Evolutionary conservation across 1,139 yeast species (phyloP).

Genomic region (Scheffersomyces cryptocercus): DNA sequence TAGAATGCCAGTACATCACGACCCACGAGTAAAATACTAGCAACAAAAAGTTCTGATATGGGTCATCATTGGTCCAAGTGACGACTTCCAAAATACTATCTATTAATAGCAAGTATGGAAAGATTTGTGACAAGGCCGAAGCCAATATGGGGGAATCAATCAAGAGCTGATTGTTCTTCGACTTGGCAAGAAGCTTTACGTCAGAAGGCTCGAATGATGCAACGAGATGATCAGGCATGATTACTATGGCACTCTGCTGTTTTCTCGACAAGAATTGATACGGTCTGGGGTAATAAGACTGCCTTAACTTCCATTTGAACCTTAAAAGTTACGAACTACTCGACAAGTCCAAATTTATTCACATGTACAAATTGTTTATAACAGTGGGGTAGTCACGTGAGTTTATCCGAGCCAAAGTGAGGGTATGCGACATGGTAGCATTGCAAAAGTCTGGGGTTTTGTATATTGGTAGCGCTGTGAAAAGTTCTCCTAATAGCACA

Average conservation of each 20-base stretch:
- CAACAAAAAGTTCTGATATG: constrained; percentile 47
- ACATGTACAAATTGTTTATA: no score
- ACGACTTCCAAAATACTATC: constrained; percentile 47
- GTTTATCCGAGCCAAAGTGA: no score
- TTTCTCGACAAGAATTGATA: no score
- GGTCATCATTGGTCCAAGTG: constrained; percentile 60
- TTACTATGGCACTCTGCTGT: neutral
- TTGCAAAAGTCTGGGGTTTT: no score
- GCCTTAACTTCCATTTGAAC: no score
- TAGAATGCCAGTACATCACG: constrained; percentile 47
- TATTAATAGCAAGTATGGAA: constrained; percentile 48
- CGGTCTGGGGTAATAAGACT: no score
- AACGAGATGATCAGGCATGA: constrained; percentile 14
- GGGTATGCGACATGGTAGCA: no score
- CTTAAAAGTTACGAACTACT: no score
- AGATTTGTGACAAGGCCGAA: constrained; percentile 47
- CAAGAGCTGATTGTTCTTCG: constrained; percentile 31
- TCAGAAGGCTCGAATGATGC: constrained; percentile 42
- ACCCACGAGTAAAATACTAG: constrained; percentile 40
- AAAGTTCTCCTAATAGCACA: no score
- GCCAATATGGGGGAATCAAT: constrained; percentile 49
- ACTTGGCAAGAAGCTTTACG: constrained; percentile 27
- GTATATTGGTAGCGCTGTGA: no score
- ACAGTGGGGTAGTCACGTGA: no score
- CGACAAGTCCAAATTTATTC: no score